Conservation (phyloP, 2,329 filamentous ascomycete genomes). For the Furcasterigmium furcatum region DNA sequence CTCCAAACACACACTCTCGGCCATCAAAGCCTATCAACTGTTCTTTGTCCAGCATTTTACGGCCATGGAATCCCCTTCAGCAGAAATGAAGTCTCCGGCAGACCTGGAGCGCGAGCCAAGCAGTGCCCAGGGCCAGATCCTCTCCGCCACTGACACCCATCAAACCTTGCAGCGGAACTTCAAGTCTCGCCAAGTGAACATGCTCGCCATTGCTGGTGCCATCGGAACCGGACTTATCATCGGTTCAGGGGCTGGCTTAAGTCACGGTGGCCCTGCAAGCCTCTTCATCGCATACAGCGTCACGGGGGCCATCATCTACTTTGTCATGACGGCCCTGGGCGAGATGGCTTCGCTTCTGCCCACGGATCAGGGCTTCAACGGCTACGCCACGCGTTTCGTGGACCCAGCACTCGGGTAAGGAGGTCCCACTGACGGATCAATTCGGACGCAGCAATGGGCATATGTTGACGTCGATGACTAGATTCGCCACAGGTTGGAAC, state of each 20-base stretch:
- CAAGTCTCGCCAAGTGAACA: constrained; percentile 24
- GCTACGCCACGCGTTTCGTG: constrained; percentile 24
- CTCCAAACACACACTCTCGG: neutral
- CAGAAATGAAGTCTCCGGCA: neutral
- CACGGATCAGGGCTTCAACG: constrained; percentile 21
- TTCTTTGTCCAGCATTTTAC: too few relatives aligned
- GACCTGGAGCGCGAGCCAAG: neutral
- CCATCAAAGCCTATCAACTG: too few relatives aligned
- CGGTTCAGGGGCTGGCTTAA: constrained; percentile 45
- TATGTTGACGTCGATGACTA: too few relatives aligned
- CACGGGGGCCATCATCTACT: constrained; percentile 48
- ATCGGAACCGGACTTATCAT: constrained; percentile 43
- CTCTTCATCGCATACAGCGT: constrained; percentile 35
- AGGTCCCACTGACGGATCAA: too few relatives aligned
- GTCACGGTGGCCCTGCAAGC: constrained; percentile 39
- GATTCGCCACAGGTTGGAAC: constrained; percentile 41
- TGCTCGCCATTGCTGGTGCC: constrained; percentile 34
- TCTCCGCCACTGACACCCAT: neutral
- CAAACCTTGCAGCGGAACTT: constrained; percentile 10
- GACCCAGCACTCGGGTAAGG: constrained; percentile 26
- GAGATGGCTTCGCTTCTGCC: constrained; percentile 26
- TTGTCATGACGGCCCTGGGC: constrained; percentile 45
- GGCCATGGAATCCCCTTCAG: neutral
- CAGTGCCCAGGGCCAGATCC: neutral
- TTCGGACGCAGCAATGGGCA: too few relatives aligned